Conservation (phyloP, 2,329 filamentous ascomycete species). For the Aspergillus spinulosporus region DNA sequence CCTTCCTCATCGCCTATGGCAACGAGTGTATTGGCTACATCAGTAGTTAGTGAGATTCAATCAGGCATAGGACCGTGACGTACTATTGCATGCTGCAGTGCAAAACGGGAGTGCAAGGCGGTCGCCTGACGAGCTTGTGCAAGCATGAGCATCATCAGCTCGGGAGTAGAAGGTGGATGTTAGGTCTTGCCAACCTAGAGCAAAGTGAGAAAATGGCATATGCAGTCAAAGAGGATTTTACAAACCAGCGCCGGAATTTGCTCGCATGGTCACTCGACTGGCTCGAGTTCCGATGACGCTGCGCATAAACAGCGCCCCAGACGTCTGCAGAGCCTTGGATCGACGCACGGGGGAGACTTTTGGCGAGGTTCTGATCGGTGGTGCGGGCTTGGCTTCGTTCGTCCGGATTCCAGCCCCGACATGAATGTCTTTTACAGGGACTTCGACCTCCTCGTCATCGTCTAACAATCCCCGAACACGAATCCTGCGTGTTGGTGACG, state of each 20-base stretch:
- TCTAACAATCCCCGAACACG: constrained; percentile 34
- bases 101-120: constrained; percentile 63
- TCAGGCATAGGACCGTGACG: constrained; percentile 29
- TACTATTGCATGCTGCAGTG: constrained; percentile 65
- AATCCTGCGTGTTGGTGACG: constrained; percentile 49
- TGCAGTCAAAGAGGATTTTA: constrained; percentile 14
- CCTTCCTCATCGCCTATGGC: constrained; percentile 72
- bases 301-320: constrained; percentile 42
- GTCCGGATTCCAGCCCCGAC: constrained; percentile 17
- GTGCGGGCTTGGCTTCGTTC: constrained; percentile 20
- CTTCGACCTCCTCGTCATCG: constrained; percentile 32
- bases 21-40: constrained; percentile 62
- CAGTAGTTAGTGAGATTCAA: neutral
- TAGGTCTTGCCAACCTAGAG: constrained; percentile 57
- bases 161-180: constrained; percentile 61
- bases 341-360: constrained; percentile 36
- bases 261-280: constrained; percentile 35
- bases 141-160: constrained; percentile 55
- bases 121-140: constrained; percentile 42
- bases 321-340: constrained; percentile 38
- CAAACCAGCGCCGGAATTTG: constrained; percentile 41
- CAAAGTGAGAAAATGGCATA: constrained; percentile 22
- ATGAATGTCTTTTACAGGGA: constrained; percentile 32
- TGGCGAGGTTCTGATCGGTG: constrained; percentile 24
- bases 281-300: constrained; percentile 34